Evolutionary conservation across 805 yeast species (phyloP).

Genomic region (Saccharomycopsis amapae): DNA sequence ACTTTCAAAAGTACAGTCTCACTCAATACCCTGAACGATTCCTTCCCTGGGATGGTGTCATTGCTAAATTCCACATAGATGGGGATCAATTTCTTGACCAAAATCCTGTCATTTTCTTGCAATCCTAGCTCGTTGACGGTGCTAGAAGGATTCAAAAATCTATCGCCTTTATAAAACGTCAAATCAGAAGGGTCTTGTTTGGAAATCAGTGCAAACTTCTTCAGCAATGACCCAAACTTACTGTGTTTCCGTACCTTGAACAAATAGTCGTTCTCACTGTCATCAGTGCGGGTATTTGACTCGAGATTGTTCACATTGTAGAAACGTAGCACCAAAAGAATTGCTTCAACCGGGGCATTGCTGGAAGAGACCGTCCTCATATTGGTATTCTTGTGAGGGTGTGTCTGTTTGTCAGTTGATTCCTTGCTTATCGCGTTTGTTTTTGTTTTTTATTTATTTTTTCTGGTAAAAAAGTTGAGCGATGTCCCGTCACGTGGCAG

Average conservation of each 20-base stretch:
- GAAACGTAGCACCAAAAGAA: constrained; percentile 15
- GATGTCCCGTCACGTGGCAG: too few relatives aligned
- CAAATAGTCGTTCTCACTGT: constrained; percentile 9
- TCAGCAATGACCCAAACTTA: constrained; percentile 16
- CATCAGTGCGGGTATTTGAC: constrained; percentile 5
- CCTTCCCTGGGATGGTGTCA: neutral
- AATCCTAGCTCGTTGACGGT: constrained; percentile 13
- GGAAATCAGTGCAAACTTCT: constrained; percentile 10
- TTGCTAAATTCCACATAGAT: constrained; percentile 10
- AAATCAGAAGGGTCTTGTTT: constrained; percentile 13
- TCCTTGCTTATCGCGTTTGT: too few relatives aligned
- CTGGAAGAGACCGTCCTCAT: too few relatives aligned
- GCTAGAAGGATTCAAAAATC: constrained; percentile 10
- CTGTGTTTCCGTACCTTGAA: constrained; percentile 15
- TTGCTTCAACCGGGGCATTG: too few relatives aligned
- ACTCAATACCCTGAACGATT: constrained; percentile 2
- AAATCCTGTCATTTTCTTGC: constrained; percentile 12
- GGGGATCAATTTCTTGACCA: constrained; percentile 15
- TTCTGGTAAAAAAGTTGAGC: too few relatives aligned
- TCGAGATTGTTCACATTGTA: constrained; percentile 11
- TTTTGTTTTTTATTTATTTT: too few relatives aligned
- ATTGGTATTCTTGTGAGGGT: too few relatives aligned
- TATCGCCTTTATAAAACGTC: constrained; percentile 11
- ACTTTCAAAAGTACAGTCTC: constrained; percentile 11
- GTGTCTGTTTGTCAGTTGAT: too few relatives aligned